phyloP scores from a whole-genome alignment of 257 asterid genomes.

The Solanum clarkiae region DNA sequence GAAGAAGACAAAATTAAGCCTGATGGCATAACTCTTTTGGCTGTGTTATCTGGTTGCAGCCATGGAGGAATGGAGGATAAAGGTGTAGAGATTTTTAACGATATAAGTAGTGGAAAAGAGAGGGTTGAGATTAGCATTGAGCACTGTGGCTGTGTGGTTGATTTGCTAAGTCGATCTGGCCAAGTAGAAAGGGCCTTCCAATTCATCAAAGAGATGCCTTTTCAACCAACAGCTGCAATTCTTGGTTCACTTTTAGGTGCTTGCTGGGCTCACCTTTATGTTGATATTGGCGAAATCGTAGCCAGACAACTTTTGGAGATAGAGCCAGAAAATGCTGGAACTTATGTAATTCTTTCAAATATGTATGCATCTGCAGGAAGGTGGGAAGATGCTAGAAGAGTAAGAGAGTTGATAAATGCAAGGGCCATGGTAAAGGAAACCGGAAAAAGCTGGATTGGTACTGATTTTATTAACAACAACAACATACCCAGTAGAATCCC shows the following conservation, averaged over 20 bases:
- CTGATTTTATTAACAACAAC: slow-evolving; percentile 5
- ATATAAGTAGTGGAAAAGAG: slow-evolving; percentile 13
- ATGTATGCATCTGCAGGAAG: slow-evolving; percentile 57
- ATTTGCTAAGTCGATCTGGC: slow-evolving; percentile 77
- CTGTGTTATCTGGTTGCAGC: slow-evolving; percentile 78
- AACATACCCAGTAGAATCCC: too few species aligned
- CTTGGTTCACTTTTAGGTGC: slow-evolving; percentile 94
- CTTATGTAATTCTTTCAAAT: slow-evolving; percentile 57
- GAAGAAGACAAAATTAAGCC: slow-evolving; percentile 32
- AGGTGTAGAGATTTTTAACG: slow-evolving; percentile 50
- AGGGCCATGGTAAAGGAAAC: slow-evolving; percentile 47
- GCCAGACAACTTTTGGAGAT: slow-evolving; percentile 44
- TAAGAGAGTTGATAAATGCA: slow-evolving; percentile 53
- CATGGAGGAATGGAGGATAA: slow-evolving; percentile 68
- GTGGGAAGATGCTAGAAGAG: slow-evolving; percentile 60
- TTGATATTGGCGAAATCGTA: slow-evolving; percentile 51
- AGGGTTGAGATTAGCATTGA: slow-evolving; percentile 40
- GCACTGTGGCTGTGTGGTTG: slow-evolving; percentile 89
- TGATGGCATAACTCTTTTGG: slow-evolving; percentile 45
- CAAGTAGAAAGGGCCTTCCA: slow-evolving; percentile 54
- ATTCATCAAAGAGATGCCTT: slow-evolving; percentile 60
- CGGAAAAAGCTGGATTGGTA: slow-evolving; percentile 74
- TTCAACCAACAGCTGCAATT: slow-evolving; percentile 70
- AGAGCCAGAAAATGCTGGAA: slow-evolving; percentile 69
- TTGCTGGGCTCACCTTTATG: slow-evolving; percentile 48